Conservation (phyloP, 768 basidiomycete genomes). For the Podaxis sp. region DNA sequence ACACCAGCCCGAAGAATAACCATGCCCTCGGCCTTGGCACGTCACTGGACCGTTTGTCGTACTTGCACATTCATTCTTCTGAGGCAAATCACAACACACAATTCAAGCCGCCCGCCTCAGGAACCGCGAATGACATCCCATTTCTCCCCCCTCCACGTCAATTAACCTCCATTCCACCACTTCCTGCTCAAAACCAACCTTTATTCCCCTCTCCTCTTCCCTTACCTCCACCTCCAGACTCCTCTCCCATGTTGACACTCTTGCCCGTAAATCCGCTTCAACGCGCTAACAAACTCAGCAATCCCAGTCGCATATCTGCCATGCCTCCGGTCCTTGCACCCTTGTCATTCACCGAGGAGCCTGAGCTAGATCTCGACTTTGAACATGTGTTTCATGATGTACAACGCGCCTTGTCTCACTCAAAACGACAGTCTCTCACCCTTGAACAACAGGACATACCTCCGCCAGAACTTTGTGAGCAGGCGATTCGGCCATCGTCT, state of each 20-base stretch:
- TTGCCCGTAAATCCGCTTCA: not conserved
- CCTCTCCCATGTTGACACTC: constrained; percentile 4
- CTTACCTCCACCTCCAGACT: not conserved
- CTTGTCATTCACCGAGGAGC: constrained; percentile 3
- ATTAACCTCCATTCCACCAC: not conserved
- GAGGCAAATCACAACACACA: not conserved
- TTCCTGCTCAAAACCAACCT: constrained; percentile 2
- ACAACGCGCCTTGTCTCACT: not conserved
- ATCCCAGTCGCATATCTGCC: not conserved
- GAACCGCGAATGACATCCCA: not conserved
- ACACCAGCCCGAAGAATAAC: not conserved
- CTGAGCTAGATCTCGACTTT: constrained; percentile 3
- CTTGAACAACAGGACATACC: not conserved
- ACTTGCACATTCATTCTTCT: not conserved
- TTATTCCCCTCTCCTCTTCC: not conserved
- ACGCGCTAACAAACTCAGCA: constrained; percentile 8
- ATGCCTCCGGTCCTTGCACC: constrained; percentile 6
- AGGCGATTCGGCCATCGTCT: not conserved
- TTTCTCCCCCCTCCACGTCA: constrained; percentile 1
- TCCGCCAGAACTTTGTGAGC: not conserved
- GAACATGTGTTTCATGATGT: constrained; percentile 6
- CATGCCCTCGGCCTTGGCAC: not conserved
- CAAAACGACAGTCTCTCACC: not conserved
- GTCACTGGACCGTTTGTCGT: not conserved
- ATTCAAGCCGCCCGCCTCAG: not conserved